phyloP scores from a whole-genome alignment of 2,329 filamentous ascomycete species.

The Penicillium sp. region DNA sequence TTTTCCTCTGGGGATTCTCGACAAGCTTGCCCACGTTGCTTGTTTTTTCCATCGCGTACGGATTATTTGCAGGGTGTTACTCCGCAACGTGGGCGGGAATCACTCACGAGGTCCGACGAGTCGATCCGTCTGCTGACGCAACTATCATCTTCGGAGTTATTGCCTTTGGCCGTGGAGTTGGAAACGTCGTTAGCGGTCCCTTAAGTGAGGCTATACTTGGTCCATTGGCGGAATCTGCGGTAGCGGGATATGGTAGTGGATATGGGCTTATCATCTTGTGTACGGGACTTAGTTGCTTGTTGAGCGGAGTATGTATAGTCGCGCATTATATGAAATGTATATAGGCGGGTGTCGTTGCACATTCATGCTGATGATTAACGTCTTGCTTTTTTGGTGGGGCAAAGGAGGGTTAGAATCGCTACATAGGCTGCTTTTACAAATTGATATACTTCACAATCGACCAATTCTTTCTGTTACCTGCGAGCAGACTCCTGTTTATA shows the following conservation, averaged over 20 bases:
- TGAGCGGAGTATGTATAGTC: conserved; percentile 28
- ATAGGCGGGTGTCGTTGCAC: conserved; percentile 1
- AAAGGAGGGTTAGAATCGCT: not conserved
- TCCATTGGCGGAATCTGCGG: conserved; percentile 14
- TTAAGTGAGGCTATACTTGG: conserved; percentile 46
- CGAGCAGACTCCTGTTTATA: too few species aligned
- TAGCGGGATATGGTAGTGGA: conserved; percentile 27
- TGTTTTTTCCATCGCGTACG: conserved; percentile 45
- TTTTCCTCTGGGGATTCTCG: conserved; percentile 50
- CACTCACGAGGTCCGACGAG: conserved; percentile 42
- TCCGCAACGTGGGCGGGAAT: conserved; percentile 47
- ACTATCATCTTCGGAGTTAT: conserved; percentile 51
- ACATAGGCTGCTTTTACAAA: not conserved
- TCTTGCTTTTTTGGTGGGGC: not conserved
- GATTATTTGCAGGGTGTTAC: conserved; percentile 47
- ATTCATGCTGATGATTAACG: conserved; percentile 2
- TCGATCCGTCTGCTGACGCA: conserved; percentile 40
- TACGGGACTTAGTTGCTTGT: conserved; percentile 26
- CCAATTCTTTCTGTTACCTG: too few species aligned
- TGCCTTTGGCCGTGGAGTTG: conserved; percentile 51
- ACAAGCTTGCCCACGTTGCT: conserved; percentile 42
- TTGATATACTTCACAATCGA: not conserved
- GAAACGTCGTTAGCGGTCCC: conserved; percentile 52
- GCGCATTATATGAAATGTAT: conserved; percentile 21
- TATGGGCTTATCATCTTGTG: conserved; percentile 31